Evolutionary conservation across 2,329 filamentous ascomycete species (phyloP).

Genomic region (Colletotrichum echinochloae): DNA sequence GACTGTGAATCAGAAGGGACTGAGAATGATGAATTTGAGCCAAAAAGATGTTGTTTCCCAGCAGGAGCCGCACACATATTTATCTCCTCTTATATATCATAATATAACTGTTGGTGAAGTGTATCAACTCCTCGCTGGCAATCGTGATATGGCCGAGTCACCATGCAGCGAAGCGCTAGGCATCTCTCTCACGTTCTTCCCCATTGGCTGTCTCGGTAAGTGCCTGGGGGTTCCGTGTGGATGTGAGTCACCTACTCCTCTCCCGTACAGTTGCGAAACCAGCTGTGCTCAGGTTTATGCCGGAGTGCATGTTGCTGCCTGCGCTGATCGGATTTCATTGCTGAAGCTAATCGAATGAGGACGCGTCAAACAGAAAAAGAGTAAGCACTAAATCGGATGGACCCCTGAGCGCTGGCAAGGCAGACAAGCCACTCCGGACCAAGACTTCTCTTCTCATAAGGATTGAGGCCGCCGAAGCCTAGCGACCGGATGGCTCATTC

Average conservation of each 20-base stretch:
- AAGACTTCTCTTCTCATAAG: neutral
- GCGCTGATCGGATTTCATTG: neutral
- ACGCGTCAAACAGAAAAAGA: neutral
- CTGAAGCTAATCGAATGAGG: neutral
- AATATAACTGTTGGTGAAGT: neutral
- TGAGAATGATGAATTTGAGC: neutral
- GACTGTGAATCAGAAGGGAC: neutral
- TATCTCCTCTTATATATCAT: neutral
- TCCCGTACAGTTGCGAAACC: neutral
- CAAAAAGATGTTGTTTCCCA: neutral
- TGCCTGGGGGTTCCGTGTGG: neutral
- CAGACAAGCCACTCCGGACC: constrained; percentile 4
- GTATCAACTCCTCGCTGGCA: neutral
- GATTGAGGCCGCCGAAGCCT: constrained; percentile 11
- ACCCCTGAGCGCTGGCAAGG: neutral
- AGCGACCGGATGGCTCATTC: constrained; percentile 16
- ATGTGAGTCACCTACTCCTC: constrained; percentile 28
- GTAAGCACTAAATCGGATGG: constrained; percentile 21
- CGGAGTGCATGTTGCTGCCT: constrained; percentile 30
- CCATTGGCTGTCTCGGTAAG: constrained; percentile 11
- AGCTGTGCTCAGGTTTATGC: neutral
- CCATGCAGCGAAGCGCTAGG: neutral
- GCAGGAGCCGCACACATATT: neutral
- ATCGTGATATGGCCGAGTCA: no score
- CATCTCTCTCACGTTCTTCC: neutral